Conservation (phyloP, 306 rosid genomes). For the Lupinus albus region DNA sequence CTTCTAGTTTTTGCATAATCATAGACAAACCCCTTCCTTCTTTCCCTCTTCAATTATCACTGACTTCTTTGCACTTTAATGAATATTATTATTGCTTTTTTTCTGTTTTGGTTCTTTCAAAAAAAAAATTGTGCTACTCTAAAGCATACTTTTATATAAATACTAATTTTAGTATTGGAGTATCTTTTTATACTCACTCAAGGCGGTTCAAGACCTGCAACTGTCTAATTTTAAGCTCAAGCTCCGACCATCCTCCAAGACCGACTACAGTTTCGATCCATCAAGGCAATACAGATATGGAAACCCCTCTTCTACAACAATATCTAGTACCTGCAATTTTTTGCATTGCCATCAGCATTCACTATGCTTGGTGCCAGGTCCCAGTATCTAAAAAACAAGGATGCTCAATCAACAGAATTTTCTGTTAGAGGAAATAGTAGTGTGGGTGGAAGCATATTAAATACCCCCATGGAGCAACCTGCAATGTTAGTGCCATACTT, state of each 20-base stretch:
- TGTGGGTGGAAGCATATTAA: slow-evolving; percentile 39
- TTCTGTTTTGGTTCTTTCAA: neutral
- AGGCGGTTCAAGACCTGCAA: too few species aligned
- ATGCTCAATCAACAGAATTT: slow-evolving; percentile 54
- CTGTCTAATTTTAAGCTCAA: too few species aligned
- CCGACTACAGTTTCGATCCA: too few species aligned
- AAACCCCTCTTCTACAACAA: too few species aligned
- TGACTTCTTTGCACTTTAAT: slow-evolving; percentile 42
- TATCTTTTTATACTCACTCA: too few species aligned
- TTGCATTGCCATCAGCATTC: slow-evolving; percentile 40
- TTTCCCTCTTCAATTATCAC: slow-evolving; percentile 57
- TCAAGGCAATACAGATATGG: too few species aligned
- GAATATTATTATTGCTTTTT: neutral
- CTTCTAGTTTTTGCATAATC: slow-evolving; percentile 52
- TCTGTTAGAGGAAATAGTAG: slow-evolving; percentile 54
- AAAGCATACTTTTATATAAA: too few species aligned
- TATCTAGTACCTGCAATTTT: slow-evolving; percentile 1
- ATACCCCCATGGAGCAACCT: slow-evolving; percentile 66
- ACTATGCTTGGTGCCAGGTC: slow-evolving; percentile 84
- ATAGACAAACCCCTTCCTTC: slow-evolving; percentile 48
- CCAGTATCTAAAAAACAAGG: slow-evolving; percentile 63
- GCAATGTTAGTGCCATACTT: slow-evolving; percentile 76
- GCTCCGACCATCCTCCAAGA: too few species aligned
- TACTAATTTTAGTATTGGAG: too few species aligned
- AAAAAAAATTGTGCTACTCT: too few species aligned